Base-by-base conservation (phyloP, 257 asterid genomes). In the Lithospermum erythrorhizon region DNA sequence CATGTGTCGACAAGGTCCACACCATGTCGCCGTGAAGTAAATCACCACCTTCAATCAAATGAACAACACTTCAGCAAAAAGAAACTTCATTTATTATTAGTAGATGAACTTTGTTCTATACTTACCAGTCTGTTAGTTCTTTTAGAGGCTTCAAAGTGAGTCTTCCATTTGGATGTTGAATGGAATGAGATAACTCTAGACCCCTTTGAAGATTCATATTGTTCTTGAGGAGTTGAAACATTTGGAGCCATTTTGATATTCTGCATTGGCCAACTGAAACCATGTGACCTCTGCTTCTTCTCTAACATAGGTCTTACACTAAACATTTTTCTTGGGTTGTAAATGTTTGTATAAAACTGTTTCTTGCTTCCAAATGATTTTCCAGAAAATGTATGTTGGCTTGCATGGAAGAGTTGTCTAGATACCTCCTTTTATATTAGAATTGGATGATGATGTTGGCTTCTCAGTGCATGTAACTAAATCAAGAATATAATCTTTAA, bases 121-220 rank as follows among this genome's bases (percentile, higher is more conserved):
- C 11, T 35, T 9, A 35, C 45, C 45, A 35, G 13, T 13, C 9
- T 35, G 14, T 35, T 70, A 55, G 85, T 78, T 30, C 73, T 65
- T 65, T 82, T 89, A 20, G 82, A 73, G 59, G 83, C 76, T 65
- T 79, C 84, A 17, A 78, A 73, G 64, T 83, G 84, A 57, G 48
- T 55, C 70, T 67, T 82, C 95, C 95, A 89, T 53, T 77, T 66
- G 4, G 79, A 13, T 11, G 78, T 65, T 57, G 87, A 81, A 78
- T 75, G 89, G 67, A 83, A 75, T 57, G 68, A 76, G 9, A 72
- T 70, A 70, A 83, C 79, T 60, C 51, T 72, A 62, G 82, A 76
- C 59, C 67, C 74, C 64, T 75, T 72, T 14, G 55, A 5, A 16
- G 80, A 52, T 53, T 61, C 29, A 20, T 57, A 27, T 55, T 55